phyloP scores from a whole-genome alignment of 2,329 filamentous ascomycete species.

The Grosmannia clavigera region DNA sequence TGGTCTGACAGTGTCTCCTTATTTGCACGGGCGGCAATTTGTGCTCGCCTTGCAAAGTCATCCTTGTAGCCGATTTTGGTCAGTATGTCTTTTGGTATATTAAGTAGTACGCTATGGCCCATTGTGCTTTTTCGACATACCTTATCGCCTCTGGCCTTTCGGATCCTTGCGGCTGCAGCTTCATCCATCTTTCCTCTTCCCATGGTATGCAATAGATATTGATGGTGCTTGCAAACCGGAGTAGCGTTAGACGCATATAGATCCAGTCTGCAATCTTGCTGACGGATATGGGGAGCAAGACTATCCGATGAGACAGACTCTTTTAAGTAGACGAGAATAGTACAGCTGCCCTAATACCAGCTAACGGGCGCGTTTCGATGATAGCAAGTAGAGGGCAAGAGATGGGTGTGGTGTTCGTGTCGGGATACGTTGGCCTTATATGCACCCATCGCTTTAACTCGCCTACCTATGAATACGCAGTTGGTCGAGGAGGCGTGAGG shows the following conservation, averaged over 20 bases:
- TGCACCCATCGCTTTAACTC: background rate
- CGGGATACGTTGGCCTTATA: background rate
- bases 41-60: constrained; percentile 23
- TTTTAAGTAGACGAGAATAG: too few species aligned
- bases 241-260: too few species aligned
- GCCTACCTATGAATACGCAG: background rate
- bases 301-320: too few species aligned
- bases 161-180: constrained; percentile 27
- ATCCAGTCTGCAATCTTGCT: background rate
- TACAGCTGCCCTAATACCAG: too few species aligned
- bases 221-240: too few species aligned
- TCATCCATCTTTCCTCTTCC: constrained; percentile 29
- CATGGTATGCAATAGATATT: constrained; percentile 13
- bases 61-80: constrained; percentile 15
- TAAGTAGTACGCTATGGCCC: constrained; percentile 1
- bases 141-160: constrained; percentile 26
- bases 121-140: constrained; percentile 14
- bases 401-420: background rate
- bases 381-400: background rate
- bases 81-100: background rate
- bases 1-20: constrained; percentile 15
- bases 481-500: background rate
- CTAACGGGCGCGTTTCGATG: background rate
- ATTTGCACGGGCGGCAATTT: constrained; percentile 22
- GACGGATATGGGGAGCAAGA: background rate